phyloP scores from a whole-genome alignment of 2,329 filamentous ascomycete genomes.

The Plectosphaerella plurivora region DNA sequence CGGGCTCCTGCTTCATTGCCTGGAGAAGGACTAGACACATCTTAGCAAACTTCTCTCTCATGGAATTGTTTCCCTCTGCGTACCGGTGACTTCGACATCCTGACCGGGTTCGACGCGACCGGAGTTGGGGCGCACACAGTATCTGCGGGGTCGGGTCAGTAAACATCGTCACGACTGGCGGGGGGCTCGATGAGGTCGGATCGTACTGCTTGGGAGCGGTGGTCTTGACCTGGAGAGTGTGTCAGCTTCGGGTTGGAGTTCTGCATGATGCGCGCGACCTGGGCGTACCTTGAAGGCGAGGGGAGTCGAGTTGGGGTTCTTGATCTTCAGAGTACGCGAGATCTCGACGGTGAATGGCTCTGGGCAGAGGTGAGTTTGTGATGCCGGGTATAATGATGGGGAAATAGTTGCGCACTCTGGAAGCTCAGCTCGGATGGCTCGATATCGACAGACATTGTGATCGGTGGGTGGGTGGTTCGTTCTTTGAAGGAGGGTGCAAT shows the following conservation, averaged over 20 bases:
- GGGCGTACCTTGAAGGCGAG: slow-evolving; percentile 64
- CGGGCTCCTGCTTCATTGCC: slow-evolving; percentile 94
- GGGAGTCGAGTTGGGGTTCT: slow-evolving; percentile 57
- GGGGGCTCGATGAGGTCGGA: slow-evolving; percentile 10
- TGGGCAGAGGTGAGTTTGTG: slow-evolving; percentile 23
- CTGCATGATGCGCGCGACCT: slow-evolving; percentile 5
- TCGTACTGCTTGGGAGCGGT: slow-evolving; percentile 97
- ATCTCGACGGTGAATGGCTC: slow-evolving; percentile 66
- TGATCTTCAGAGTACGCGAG: slow-evolving; percentile 59
- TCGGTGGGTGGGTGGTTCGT: slow-evolving; percentile 10
- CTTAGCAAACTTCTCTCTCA: slow-evolving; percentile 6
- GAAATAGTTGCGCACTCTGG: slow-evolving; percentile 62
- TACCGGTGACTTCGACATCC: slow-evolving; percentile 90
- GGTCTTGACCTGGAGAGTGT: slow-evolving; percentile 79
- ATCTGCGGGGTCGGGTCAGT: slow-evolving; percentile 49
- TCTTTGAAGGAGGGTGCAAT: background rate
- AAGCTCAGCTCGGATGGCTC: slow-evolving; percentile 90
- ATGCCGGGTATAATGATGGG: slow-evolving; percentile 2
- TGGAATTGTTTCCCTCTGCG: slow-evolving; percentile 18
- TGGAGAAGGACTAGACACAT: slow-evolving; percentile 74
- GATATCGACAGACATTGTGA: slow-evolving; percentile 89
- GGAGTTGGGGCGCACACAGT: slow-evolving; percentile 96
- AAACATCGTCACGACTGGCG: background rate
- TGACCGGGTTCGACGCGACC: slow-evolving; percentile 89
- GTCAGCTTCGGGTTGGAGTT: slow-evolving; percentile 7